Evolutionary conservation across 2,329 filamentous ascomycete genomes (phyloP).

Genomic region (Epichloe hybrida): DNA sequence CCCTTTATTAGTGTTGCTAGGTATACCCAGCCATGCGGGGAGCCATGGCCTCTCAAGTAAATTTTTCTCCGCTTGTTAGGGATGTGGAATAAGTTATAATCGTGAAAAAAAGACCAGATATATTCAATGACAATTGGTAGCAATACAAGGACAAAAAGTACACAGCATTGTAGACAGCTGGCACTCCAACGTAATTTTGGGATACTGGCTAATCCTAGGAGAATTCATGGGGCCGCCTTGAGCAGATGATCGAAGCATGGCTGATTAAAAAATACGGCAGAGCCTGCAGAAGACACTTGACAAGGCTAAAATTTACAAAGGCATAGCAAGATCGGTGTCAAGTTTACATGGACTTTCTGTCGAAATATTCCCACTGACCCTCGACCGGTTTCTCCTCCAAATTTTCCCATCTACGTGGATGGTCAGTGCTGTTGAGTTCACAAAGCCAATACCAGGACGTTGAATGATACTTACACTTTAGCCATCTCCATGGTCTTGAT

Average conservation of each 20-base stretch:
- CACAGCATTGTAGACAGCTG: not conserved
- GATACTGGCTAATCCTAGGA: not conserved
- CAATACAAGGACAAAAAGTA: too few relatives aligned
- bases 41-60: too few relatives aligned
- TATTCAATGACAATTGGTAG: too few relatives aligned
- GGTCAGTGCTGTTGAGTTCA: constrained; percentile 20
- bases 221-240: not conserved
- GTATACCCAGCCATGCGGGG: too few relatives aligned
- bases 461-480: constrained; percentile 59
- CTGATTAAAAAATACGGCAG: not conserved
- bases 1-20: too few relatives aligned
- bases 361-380: constrained; percentile 84
- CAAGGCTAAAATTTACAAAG: not conserved
- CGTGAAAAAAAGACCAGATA: too few relatives aligned
- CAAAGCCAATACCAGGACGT: not conserved
- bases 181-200: not conserved
- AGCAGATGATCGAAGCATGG: not conserved
- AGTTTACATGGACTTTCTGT: constrained; percentile 33
- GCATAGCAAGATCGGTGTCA: not conserved
- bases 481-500: constrained; percentile 64
- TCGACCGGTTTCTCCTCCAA: constrained; percentile 70
- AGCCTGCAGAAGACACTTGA: not conserved
- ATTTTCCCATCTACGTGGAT: constrained; percentile 64
- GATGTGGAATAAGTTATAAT: too few relatives aligned
- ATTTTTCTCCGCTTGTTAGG: too few relatives aligned